A percentile compares a stretch with the other conserved stretches of the same genome.
These are phyloP conservation scores for Astraeus odoratus DNA, from an alignment of 768 basidiomycete species.

Conservation along the genomic window DNA sequence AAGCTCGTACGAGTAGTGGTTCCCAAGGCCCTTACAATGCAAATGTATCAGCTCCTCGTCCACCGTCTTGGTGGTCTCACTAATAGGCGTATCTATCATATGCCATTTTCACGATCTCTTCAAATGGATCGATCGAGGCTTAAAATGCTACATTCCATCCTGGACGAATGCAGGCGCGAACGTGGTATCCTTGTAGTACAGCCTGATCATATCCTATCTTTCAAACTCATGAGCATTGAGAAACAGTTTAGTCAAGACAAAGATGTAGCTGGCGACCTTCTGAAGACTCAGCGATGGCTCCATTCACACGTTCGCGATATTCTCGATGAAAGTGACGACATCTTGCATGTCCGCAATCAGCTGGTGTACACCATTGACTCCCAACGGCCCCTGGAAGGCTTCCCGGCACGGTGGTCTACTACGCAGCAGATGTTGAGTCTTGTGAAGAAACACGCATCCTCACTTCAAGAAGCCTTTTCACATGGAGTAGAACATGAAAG, in stretches of 20 bases:
- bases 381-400: constrained; percentile 32
- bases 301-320: constrained; percentile 15
- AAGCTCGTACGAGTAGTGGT: constrained; percentile 27
- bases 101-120: constrained; percentile 27
- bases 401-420: constrained; percentile 37
- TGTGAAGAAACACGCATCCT: constrained; percentile 3
- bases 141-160: constrained; percentile 1
- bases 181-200: constrained; percentile 36
- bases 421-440: constrained; percentile 33
- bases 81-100: constrained; percentile 26
- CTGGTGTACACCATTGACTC: constrained; percentile 40
- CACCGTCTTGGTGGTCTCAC: constrained; percentile 24
- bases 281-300: constrained; percentile 15
- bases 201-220: constrained; percentile 48
- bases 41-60: constrained; percentile 29
- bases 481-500: constrained; percentile 4
- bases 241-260: constrained; percentile 5
- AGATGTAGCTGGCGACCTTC: constrained; percentile 12
- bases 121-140: constrained; percentile 16
- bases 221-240: constrained; percentile 36
- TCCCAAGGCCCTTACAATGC: constrained; percentile 24
- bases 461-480: not conserved
- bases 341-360: constrained; percentile 41
- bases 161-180: constrained; percentile 26
- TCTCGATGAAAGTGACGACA: constrained; percentile 25